phyloP scores from a whole-genome alignment of 2,329 filamentous ascomycete species.

The Paraphaeosphaeria sporulosa region DNA sequence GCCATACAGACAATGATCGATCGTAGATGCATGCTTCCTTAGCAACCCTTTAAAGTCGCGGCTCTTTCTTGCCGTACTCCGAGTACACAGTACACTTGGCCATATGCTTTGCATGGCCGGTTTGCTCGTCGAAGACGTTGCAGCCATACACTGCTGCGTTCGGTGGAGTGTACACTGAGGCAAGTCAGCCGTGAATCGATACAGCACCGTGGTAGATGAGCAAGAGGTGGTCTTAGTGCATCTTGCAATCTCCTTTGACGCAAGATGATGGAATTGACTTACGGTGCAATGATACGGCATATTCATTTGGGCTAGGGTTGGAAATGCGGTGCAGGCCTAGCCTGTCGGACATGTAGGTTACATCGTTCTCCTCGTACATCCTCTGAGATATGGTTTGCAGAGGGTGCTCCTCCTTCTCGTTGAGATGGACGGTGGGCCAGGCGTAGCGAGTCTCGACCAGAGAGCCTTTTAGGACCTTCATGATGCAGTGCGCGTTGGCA shows the following conservation, averaged over 20 bases:
- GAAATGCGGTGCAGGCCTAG: constrained; percentile 84
- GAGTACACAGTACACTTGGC: constrained; percentile 43
- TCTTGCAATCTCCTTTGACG: too few species aligned
- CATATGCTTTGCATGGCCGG: constrained; percentile 58
- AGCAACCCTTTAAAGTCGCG: background rate
- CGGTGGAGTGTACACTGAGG: constrained; percentile 79
- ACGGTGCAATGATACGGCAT: constrained; percentile 84
- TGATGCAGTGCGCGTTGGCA: constrained; percentile 84
- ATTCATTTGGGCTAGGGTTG: constrained; percentile 74
- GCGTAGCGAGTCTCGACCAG: constrained; percentile 83
- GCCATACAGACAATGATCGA: background rate
- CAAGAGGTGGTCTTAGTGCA: background rate
- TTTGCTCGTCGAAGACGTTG: constrained; percentile 79
- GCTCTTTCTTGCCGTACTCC: constrained; percentile 35
- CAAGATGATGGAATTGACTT: constrained; percentile 34
- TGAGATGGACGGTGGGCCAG: constrained; percentile 65
- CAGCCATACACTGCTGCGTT: constrained; percentile 86
- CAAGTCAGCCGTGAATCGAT: background rate
- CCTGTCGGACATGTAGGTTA: constrained; percentile 90
- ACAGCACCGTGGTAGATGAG: background rate
- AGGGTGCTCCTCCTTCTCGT: constrained; percentile 58
- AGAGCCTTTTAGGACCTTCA: constrained; percentile 82
- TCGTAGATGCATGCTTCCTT: background rate
- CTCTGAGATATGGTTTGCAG: constrained; percentile 72
- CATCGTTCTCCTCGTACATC: constrained; percentile 72